Evolutionary conservation across 345 rosid species (phyloP).

Genomic region (Sonneratia caseolaris): DNA sequence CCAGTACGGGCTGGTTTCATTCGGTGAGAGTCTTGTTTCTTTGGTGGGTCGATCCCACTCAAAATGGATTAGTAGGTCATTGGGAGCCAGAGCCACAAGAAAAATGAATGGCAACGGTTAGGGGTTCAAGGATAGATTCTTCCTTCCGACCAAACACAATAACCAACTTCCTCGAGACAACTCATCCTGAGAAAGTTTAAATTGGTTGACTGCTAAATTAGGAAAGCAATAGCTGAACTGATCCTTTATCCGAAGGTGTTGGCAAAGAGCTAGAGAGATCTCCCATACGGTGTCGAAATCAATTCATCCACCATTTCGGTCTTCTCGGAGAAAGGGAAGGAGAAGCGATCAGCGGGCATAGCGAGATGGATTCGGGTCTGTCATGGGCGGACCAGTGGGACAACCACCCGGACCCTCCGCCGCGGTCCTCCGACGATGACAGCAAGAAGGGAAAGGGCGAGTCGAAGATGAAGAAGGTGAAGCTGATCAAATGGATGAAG

Average conservation of each 20-base stretch:
- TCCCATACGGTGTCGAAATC: background rate
- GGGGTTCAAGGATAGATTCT: too few species aligned
- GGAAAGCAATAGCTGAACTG: background rate
- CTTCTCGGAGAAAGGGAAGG: background rate
- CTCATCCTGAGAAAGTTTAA: background rate
- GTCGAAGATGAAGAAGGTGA: conserved; percentile 21
- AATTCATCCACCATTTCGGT: background rate
- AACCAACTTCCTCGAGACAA: background rate
- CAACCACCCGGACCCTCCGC: conserved; percentile 26
- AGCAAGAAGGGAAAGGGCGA: conserved; percentile 20
- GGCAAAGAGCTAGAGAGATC: background rate
- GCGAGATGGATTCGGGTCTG: conserved; percentile 38
- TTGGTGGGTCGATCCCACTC: too few species aligned
- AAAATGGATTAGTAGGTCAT: too few species aligned
- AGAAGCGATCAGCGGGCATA: background rate
- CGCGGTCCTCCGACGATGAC: conserved; percentile 11
- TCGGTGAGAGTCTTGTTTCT: too few species aligned
- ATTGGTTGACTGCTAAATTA: background rate
- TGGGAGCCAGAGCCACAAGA: too few species aligned
- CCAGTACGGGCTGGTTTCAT: too few species aligned
- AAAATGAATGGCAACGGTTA: background rate
- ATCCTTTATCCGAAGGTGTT: background rate
- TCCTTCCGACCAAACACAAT: background rate
- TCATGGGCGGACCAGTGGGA: conserved; percentile 82
- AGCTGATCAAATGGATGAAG: conserved; percentile 28